Base-by-base conservation (phyloP, 371 early-diverging fungal genomes). In the Mucor lusitanicus region DNA sequence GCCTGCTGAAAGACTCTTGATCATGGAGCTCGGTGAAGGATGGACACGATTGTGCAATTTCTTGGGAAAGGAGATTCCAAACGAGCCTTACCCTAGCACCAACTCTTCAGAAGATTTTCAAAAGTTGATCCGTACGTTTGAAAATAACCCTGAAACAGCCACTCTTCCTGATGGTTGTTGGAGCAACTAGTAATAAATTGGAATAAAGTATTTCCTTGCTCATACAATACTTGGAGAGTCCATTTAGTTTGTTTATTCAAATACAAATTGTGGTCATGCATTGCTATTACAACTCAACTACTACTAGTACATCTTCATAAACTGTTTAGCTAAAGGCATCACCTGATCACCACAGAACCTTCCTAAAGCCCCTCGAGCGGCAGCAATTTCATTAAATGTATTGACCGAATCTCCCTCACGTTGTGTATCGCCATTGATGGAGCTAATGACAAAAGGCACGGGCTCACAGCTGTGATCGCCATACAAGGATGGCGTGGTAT, bases 391-490 rank as follows among this genome's bases (percentile, higher is more conserved):
- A 25, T 76, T 68, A 72, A 74, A 84, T 0, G 27, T 32, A 1
- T 30, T 35, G 2, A 76, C 79, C 30, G 37, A 12, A 33, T 84
- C 84, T 8, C 75, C 62, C 23, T 42, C 23, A 11, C 37, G 21
- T 12, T 32, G 12, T 4, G 25, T 21, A 44, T 48, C 19, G 23
- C 15, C 3, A 9, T 63, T 65, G 21, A 67, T 54, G 61, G 59
- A 53, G 23, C 69, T 63, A 2, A 85, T 72, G 63, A 62, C 60
- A 63, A 85, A 77, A 0, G 85, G 85, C 3, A 85, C 85, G 19
- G 85, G 83, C 54, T 85, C 85, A 46, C 79, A 78, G 35, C 80
- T 79, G 57, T 85, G 85, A 55, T 85, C 85, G 13, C 82, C 82
- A 61, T 75, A 77, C 15, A 74, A 44, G 3, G 73, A 78, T 17